Conservation (phyloP, 805 yeast genomes). For the Candida ascalaphidarum region DNA sequence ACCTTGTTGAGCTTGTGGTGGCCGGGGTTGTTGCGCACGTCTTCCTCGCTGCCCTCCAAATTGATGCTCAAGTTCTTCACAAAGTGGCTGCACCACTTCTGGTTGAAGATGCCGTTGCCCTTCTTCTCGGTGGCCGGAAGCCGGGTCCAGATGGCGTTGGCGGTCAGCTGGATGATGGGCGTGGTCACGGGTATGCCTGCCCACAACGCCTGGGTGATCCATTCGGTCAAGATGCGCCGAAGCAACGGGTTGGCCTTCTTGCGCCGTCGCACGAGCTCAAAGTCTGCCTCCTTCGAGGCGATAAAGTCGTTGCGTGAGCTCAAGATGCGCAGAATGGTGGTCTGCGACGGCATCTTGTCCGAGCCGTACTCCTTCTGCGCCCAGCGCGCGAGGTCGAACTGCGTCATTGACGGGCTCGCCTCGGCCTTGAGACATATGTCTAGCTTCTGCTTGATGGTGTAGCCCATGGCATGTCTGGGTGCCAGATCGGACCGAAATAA, state of each 20-base stretch:
- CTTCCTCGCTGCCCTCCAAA: constrained; percentile 37
- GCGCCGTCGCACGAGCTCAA: constrained; percentile 41
- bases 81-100: constrained; percentile 52
- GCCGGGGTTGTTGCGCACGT: constrained; percentile 17
- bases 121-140: constrained; percentile 46
- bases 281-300: constrained; percentile 43
- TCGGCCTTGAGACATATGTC: constrained; percentile 63
- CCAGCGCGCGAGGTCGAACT: constrained; percentile 56
- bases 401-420: constrained; percentile 62
- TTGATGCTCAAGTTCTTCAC: constrained; percentile 41
- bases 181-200: constrained; percentile 57
- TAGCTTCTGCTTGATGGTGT: constrained; percentile 52
- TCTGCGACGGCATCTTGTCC: constrained; percentile 52
- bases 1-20: constrained; percentile 34
- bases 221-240: constrained; percentile 54
- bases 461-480: no score
- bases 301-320: constrained; percentile 47
- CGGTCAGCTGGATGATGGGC: constrained; percentile 56
- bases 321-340: constrained; percentile 55
- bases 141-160: constrained; percentile 54
- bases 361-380: constrained; percentile 48
- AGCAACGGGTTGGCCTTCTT: constrained; percentile 48
- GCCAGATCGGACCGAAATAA: no score
- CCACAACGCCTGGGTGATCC: constrained; percentile 64
- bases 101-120: constrained; percentile 58